These are phyloP conservation scores for Haberlea rhodopensis DNA, from an alignment of 257 asterid species.

Conservation along the genomic window DNA sequence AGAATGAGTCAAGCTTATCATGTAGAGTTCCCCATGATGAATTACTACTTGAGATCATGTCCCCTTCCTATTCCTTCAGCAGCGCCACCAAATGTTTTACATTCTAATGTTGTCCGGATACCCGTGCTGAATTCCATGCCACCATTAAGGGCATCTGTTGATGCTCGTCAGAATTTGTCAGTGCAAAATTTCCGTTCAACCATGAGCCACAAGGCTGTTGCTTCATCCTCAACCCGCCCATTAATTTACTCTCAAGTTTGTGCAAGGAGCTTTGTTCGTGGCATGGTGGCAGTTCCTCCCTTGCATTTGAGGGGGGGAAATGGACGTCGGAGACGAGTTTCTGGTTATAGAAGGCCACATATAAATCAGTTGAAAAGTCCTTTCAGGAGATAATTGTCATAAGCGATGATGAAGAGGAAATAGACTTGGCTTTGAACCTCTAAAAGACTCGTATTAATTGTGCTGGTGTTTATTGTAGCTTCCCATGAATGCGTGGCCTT, in stretches of 20 bases:
- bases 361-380: conserved; percentile 16
- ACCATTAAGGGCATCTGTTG: conserved; percentile 20
- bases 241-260: conserved; percentile 15
- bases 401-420: conserved; percentile 40
- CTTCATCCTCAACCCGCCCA: conserved; percentile 21
- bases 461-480: conserved; percentile 22
- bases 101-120: no score
- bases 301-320: conserved; percentile 16
- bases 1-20: background rate
- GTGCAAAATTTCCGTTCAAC: conserved; percentile 13
- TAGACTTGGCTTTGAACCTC: conserved; percentile 43
- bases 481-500: conserved; percentile 11
- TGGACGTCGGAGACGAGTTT: conserved; percentile 2
- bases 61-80: no score
- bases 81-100: no score
- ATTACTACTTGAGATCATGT: no score
- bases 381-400: conserved; percentile 26
- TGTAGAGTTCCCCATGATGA: background rate
- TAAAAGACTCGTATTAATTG: conserved; percentile 15
- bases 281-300: conserved; percentile 10
- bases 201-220: conserved; percentile 4
- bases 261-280: conserved; percentile 19
- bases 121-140: conserved; percentile 22
- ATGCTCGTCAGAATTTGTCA: background rate
- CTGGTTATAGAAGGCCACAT: conserved; percentile 1